These are phyloP conservation scores for Mycosphaerella sp. DNA, from an alignment of 2,329 filamentous ascomycete genomes.

Conservation along the genomic window DNA sequence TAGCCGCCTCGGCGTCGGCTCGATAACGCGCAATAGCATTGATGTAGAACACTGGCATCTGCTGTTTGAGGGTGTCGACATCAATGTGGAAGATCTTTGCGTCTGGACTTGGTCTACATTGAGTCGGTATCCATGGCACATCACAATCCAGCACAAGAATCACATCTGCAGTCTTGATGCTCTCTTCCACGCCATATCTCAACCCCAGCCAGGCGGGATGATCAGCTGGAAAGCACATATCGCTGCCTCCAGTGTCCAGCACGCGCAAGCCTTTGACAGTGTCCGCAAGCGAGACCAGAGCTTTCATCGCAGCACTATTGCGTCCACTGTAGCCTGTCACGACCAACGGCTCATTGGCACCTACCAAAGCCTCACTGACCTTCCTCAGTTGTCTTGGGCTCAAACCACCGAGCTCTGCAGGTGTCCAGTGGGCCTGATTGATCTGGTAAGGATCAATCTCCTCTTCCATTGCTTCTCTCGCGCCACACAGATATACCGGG, in stretches of 20 bases:
- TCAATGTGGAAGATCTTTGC: conserved; percentile 61
- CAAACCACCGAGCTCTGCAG: conserved; percentile 61
- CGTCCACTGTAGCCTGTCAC: conserved; percentile 67
- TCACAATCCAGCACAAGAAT: conserved; percentile 85
- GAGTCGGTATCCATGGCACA: conserved; percentile 87
- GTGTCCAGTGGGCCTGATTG: conserved; percentile 63
- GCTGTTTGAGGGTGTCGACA: conserved; percentile 59
- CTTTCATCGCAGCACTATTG: conserved; percentile 56
- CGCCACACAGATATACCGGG: conserved; percentile 71
- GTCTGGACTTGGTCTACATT: conserved; percentile 52
- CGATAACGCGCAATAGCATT: conserved; percentile 48
- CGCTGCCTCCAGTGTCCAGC: conserved; percentile 68
- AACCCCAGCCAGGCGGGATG: conserved; percentile 58
- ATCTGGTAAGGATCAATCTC: conserved; percentile 69
- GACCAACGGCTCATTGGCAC: conserved; percentile 60
- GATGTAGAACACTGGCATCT: conserved; percentile 55
- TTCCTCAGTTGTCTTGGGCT: conserved; percentile 48
- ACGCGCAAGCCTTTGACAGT: conserved; percentile 63
- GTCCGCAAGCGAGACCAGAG: conserved; percentile 62
- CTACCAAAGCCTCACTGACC: conserved; percentile 58
- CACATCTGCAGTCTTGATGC: conserved; percentile 70
- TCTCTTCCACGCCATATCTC: conserved; percentile 66
- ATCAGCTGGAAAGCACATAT: conserved; percentile 73
- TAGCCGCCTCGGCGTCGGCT: conserved; percentile 48
- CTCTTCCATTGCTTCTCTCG: conserved; percentile 78